Percentiles rank a stretch among this genome's conserved stretches.
phyloP scores from a whole-genome alignment of 768 basidiomycete species.

The Lactifluus rugatus region DNA sequence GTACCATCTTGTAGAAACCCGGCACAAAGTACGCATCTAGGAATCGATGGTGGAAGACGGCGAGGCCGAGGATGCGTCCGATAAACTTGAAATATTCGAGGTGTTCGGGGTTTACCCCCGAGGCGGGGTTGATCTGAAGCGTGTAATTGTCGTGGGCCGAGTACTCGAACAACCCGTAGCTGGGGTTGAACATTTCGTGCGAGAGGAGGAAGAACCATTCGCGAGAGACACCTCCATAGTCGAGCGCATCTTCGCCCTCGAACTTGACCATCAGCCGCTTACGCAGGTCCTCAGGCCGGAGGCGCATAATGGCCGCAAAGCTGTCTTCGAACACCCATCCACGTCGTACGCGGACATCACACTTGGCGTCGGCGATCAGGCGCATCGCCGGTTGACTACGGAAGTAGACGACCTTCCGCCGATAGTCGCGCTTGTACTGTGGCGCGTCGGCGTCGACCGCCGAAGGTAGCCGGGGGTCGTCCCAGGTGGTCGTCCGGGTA shows the following conservation, averaged over 20 bases:
- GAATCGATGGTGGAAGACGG: conserved; percentile 70
- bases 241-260: conserved; percentile 71
- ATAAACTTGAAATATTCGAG: conserved; percentile 78
- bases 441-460: conserved; percentile 80
- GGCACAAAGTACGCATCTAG: conserved; percentile 73
- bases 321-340: conserved; percentile 79
- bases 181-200: conserved; percentile 75
- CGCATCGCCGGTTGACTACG: conserved; percentile 83
- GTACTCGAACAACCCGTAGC: conserved; percentile 75
- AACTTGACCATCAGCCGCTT: conserved; percentile 65
- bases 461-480: conserved; percentile 80
- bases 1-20: conserved; percentile 73
- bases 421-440: conserved; percentile 93
- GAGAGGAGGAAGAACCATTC: conserved; percentile 85
- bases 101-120: conserved; percentile 67
- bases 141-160: conserved; percentile 75
- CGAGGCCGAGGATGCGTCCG: conserved; percentile 62
- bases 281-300: conserved; percentile 61
- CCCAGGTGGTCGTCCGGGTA: conserved; percentile 84
- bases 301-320: conserved; percentile 75
- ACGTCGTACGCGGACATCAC: conserved; percentile 76
- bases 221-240: conserved; percentile 72
- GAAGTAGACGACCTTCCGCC: conserved; percentile 89
- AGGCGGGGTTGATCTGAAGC: conserved; percentile 69
- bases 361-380: conserved; percentile 58